Conservation (phyloP, 2,329 filamentous ascomycete genomes). For the Cytospora paraplurivora region DNA sequence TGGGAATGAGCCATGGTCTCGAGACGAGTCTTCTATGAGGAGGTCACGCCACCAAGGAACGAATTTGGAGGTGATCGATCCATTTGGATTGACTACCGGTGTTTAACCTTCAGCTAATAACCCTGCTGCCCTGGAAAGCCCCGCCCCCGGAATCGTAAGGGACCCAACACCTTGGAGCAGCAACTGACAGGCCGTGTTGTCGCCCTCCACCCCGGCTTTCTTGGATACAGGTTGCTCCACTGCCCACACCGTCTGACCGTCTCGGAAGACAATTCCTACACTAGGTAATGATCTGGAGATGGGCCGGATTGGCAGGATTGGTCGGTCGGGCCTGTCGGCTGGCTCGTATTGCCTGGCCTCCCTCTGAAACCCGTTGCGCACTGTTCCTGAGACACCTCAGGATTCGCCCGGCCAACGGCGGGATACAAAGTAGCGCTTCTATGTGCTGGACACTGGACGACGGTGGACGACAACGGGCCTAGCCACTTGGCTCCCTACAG, state of each 20-base stretch:
- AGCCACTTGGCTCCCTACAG: constrained; percentile 1
- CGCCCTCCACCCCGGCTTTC: too few relatives aligned
- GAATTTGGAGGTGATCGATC: neutral
- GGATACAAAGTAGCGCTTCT: too few relatives aligned
- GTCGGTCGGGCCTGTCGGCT: neutral
- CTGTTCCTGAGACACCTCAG: neutral
- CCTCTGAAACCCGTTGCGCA: neutral
- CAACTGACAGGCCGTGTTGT: too few relatives aligned
- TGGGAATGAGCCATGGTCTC: neutral
- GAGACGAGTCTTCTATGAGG: neutral
- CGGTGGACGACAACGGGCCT: neutral
- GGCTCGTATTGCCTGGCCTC: neutral
- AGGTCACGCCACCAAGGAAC: neutral
- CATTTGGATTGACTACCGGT: neutral
- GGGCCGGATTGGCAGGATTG: too few relatives aligned
- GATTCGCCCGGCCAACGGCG: neutral
- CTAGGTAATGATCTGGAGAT: too few relatives aligned
- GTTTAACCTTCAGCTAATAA: neutral
- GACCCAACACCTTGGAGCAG: too few relatives aligned
- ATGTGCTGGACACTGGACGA: too few relatives aligned
- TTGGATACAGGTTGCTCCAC: too few relatives aligned
- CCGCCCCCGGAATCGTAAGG: too few relatives aligned
- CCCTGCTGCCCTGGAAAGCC: too few relatives aligned
- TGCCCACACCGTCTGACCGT: too few relatives aligned
- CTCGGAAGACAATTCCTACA: too few relatives aligned